These are phyloP conservation scores for Fusarium dlaminii DNA, from an alignment of 2,329 filamentous ascomycete species.

Conservation along the genomic window DNA sequence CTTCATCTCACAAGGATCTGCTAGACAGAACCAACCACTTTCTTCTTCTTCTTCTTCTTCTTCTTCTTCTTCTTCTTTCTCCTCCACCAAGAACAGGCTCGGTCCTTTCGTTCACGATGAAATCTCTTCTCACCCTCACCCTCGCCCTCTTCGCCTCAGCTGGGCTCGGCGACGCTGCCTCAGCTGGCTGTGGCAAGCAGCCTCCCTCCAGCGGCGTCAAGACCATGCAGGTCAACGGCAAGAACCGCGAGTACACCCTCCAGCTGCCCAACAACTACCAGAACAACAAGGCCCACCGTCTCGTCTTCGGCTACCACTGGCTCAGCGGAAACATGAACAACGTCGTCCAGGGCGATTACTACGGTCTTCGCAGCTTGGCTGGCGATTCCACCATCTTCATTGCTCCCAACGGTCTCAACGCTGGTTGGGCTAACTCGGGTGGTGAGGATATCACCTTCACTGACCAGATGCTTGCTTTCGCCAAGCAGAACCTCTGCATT, in stretches of 20 bases:
- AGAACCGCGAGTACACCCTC: conserved; percentile 51
- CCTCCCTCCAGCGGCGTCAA: conserved; percentile 44
- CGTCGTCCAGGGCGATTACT: conserved; percentile 51
- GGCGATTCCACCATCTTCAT: conserved; percentile 54
- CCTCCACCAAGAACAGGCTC: background rate
- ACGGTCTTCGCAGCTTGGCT: conserved; percentile 51
- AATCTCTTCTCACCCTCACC: conserved; percentile 8
- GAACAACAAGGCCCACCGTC: conserved; percentile 31
- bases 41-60: background rate
- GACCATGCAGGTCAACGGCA: conserved; percentile 46
- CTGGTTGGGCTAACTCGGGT: conserved; percentile 54
- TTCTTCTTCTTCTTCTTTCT: background rate
- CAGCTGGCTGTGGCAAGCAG: conserved; percentile 49
- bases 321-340: conserved; percentile 51
- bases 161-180: conserved; percentile 39
- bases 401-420: conserved; percentile 53
- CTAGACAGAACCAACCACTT: conserved; percentile 15
- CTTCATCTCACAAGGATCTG: conserved; percentile 12
- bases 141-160: conserved; percentile 18
- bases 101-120: background rate
- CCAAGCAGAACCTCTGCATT: conserved; percentile 54
- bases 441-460: conserved; percentile 55
- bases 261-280: conserved; percentile 47
- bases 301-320: conserved; percentile 51
- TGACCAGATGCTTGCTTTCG: conserved; percentile 49